Base-by-base conservation (phyloP, 2,329 filamentous ascomycete species). In the Colletotrichum brevisporum region DNA sequence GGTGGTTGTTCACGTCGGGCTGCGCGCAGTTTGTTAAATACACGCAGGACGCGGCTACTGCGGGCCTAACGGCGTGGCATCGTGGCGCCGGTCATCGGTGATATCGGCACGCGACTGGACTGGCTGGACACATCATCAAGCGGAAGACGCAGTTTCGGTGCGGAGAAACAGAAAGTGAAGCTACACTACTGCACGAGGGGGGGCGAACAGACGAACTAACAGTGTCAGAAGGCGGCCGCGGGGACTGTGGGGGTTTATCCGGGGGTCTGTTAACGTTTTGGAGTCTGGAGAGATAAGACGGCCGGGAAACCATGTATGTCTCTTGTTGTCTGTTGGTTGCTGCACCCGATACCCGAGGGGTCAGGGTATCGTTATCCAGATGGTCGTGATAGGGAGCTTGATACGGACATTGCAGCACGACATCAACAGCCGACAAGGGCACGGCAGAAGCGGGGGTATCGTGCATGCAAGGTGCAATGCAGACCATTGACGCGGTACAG, bases 221-320 rank as follows among this genome's bases (percentile, higher is more conserved):
- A 69, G 66, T 69, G 66, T 16, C 18, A 66, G 55, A 24, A 39
- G 21, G 39, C 16, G 26, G 55, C 67, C 65, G 62, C 67, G 67
- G 67, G 56, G 16, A 69, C 67, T 67, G 67, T 69, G 51, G 41
- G 45, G 2, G 13, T 2, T 39, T 26, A 18, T 16, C 31, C 31
- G 31, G 31, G 31, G 31, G 31, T 36, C 31, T 24, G 21, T 24
- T 24, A 24, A 24, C 2, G 31, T 36, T 10, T 36, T 36, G 31
- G 31, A 36, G 18, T 47, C 13, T 36, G 13, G 6, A 36, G 12
- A 66, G 67, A 67, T 66, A 69, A 67, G 67, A 69, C 56, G 56
- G 24, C 43, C 50, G 43, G 66, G 43, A 65, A 66, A 59, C 24
- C 59, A 54, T 26, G 36, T 52, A 54, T 26, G 36, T 52, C 4